Conservation (phyloP, 306 rosid genomes). For the Carpinus fangiana region DNA sequence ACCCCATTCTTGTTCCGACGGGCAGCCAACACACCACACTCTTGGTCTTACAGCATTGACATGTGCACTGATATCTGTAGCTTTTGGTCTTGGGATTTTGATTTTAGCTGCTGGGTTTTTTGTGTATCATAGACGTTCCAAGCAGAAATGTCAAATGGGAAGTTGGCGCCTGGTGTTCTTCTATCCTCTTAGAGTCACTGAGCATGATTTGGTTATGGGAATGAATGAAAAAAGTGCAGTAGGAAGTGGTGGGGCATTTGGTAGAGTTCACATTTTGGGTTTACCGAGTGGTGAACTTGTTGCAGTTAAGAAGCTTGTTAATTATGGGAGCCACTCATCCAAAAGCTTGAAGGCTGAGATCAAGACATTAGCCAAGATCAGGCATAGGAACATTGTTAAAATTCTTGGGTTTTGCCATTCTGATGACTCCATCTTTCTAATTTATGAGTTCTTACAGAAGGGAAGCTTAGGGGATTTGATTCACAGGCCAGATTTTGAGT, state of each 20-base stretch:
- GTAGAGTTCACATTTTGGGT: conserved; percentile 64
- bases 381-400: conserved; percentile 83
- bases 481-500: conserved; percentile 44
- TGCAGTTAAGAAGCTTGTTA: conserved; percentile 81
- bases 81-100: conserved; percentile 64
- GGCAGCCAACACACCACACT: conserved; percentile 40
- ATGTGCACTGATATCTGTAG: conserved; percentile 66
- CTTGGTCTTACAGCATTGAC: conserved; percentile 58
- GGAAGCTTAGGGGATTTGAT: conserved; percentile 89
- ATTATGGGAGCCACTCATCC: conserved; percentile 68
- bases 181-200: conserved; percentile 90
- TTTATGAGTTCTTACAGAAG: conserved; percentile 72
- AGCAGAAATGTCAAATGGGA: conserved; percentile 41
- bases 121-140: conserved; percentile 52
- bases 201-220: conserved; percentile 75
- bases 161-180: conserved; percentile 82
- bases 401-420: conserved; percentile 89
- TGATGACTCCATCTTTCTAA: conserved; percentile 73
- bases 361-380: conserved; percentile 85
- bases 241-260: conserved; percentile 69
- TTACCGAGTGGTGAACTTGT: conserved; percentile 81
- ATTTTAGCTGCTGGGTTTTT: conserved; percentile 62
- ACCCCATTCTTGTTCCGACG: conserved; percentile 67
- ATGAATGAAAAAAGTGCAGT: conserved; percentile 78
- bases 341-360: conserved; percentile 77